Percentiles rank a stretch among this genome's conserved stretches.
These are phyloP conservation scores for Venturia effusa DNA, from an alignment of 2,329 filamentous ascomycete species.

Conservation along the genomic window DNA sequence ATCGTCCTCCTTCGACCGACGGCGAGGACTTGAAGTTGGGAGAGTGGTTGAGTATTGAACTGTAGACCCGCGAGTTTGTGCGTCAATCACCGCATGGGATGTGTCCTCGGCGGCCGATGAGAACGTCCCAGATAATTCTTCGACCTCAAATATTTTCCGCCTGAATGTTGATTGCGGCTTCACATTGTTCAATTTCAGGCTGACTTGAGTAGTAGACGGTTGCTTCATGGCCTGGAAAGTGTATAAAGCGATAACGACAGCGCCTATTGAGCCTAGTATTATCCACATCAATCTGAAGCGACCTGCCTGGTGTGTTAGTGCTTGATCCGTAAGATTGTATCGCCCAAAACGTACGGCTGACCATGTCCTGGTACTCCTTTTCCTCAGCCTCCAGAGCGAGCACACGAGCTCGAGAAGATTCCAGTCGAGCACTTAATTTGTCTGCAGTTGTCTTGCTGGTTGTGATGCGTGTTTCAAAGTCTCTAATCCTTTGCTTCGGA, in stretches of 20 bases:
- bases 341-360: conserved; percentile 12
- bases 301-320: conserved; percentile 18
- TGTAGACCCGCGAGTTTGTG: neutral
- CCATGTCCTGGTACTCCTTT: conserved; percentile 53
- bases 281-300: conserved; percentile 55
- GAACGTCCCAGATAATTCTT: neutral
- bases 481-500: conserved; percentile 53
- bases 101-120: neutral
- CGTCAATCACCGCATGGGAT: neutral
- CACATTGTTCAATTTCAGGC: neutral
- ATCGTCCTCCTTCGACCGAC: conserved; percentile 1
- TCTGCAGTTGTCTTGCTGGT: conserved; percentile 49
- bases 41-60: neutral
- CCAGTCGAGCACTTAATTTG: conserved; percentile 51
- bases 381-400: conserved; percentile 59
- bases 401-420: conserved; percentile 51
- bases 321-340: neutral
- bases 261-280: conserved; percentile 25
- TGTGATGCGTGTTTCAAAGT: conserved; percentile 51
- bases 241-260: conserved; percentile 5
- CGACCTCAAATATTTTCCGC: neutral
- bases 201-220: neutral
- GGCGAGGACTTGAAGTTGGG: neutral
- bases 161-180: neutral
- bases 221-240: neutral